These are phyloP conservation scores for Breviolum minutum DNA, from an alignment of 73 alveolate species.

Conservation along the genomic window DNA sequence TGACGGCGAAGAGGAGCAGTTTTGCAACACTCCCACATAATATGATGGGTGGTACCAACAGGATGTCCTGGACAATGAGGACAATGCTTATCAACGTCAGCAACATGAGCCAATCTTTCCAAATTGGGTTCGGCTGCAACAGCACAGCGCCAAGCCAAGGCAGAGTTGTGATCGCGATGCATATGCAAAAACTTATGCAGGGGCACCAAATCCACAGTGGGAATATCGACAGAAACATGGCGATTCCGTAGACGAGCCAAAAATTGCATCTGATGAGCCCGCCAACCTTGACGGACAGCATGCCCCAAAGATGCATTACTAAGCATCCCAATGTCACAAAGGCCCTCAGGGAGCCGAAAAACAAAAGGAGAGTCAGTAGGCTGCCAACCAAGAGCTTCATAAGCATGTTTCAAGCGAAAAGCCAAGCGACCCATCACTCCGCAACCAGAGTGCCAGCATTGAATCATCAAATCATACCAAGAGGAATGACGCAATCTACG, in stretches of 20 bases:
- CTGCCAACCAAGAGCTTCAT: not conserved
- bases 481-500: not conserved
- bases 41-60: not conserved
- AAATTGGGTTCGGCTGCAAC: not conserved
- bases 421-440: not conserved
- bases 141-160: slow-evolving; percentile 22
- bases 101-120: not conserved
- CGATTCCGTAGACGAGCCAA: no score
- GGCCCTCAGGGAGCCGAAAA: not conserved
- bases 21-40: not conserved
- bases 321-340: not conserved
- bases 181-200: not conserved
- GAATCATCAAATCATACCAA: not conserved
- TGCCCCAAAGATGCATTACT: slow-evolving; percentile 7
- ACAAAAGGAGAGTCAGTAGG: not conserved
- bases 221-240: not conserved
- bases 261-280: not conserved
- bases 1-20: not conserved
- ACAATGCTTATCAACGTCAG: not conserved
- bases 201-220: not conserved
- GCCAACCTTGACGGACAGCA: slow-evolving; percentile 8
- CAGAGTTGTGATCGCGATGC: not conserved
- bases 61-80: not conserved
- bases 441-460: not conserved
- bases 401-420: not conserved